A percentile compares a stretch with the other conserved stretches of the same genome.
Evolutionary conservation across 2,329 filamentous ascomycete species (phyloP).

Genomic region (Ophiocordyceps camponoti-floridani): DNA sequence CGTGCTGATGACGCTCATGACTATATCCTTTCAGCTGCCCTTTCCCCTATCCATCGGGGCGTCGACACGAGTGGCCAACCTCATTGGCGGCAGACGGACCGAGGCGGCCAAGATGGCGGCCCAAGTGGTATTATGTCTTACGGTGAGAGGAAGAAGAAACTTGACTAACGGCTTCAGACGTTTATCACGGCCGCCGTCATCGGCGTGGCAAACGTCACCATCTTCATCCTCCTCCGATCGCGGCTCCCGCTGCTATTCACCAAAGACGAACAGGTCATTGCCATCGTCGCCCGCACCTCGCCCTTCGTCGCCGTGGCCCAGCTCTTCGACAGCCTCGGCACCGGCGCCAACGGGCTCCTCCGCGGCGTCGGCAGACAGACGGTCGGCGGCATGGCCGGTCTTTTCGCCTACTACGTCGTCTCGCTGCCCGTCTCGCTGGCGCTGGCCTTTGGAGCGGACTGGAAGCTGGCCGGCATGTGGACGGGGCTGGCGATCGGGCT

Average conservation of each 20-base stretch:
- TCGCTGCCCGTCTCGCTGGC: conserved; percentile 68
- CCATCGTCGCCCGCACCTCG: conserved; percentile 45
- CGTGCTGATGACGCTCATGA: conserved; percentile 57
- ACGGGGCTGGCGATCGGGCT: conserved; percentile 58
- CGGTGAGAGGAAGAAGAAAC: no score
- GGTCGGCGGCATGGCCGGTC: conserved; percentile 70
- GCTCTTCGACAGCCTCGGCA: conserved; percentile 65
- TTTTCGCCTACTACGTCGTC: conserved; percentile 72
- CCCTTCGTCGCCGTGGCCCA: conserved; percentile 28
- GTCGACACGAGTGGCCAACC: conserved; percentile 70
- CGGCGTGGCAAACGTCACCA: conserved; percentile 35
- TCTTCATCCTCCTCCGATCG: conserved; percentile 48
- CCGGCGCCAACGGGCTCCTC: conserved; percentile 65
- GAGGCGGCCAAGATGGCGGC: conserved; percentile 61
- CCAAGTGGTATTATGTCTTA: conserved; percentile 35
- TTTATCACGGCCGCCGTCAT: conserved; percentile 47
- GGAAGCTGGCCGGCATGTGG: conserved; percentile 69
- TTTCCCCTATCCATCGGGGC: conserved; percentile 80
- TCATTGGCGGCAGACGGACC: conserved; percentile 68
- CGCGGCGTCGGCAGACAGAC: conserved; percentile 71
- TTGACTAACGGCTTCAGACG: conserved; percentile 15
- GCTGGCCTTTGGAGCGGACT: conserved; percentile 54
- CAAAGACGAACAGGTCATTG: conserved; percentile 45
- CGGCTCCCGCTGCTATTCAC: conserved; percentile 61
- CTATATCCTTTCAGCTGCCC: conserved; percentile 72